Conservation (phyloP, 2,329 filamentous ascomycete species). For the Akanthomyces muscarius region DNA sequence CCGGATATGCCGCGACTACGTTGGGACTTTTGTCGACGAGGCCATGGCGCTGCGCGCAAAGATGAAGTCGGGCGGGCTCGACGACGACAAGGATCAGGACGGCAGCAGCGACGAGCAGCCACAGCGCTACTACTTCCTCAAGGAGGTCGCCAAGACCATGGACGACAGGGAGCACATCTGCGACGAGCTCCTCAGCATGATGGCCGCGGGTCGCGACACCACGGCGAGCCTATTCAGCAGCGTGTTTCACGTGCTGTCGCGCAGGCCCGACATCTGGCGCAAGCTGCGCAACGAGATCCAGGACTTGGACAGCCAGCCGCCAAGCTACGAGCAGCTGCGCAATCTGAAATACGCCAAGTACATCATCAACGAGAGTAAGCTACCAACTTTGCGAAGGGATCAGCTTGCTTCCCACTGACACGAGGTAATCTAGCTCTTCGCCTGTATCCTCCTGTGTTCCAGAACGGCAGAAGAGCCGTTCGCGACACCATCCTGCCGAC, state of each 20-base stretch:
- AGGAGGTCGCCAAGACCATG: slow-evolving; percentile 19
- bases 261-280: slow-evolving; percentile 11
- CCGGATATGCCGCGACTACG: slow-evolving; percentile 3
- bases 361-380: slow-evolving; percentile 11
- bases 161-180: slow-evolving; percentile 18
- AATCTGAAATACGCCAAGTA: neutral
- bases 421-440: slow-evolving; percentile 23
- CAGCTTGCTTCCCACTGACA: neutral
- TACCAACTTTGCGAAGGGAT: no score
- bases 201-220: slow-evolving; percentile 25
- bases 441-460: slow-evolving; percentile 32
- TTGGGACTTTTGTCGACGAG: neutral
- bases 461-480: slow-evolving; percentile 29
- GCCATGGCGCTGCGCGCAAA: neutral
- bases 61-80: neutral
- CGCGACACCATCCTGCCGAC: slow-evolving; percentile 31
- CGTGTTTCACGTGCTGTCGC: slow-evolving; percentile 22
- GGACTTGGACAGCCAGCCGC: neutral
- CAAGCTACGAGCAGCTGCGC: slow-evolving; percentile 3
- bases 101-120: neutral
- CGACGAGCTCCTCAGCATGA: slow-evolving; percentile 20
- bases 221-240: slow-evolving; percentile 24
- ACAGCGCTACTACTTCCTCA: slow-evolving; percentile 19
- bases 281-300: slow-evolving; percentile 16
- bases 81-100: neutral